Percentiles rank a stretch among this genome's conserved stretches.
Conservation (phyloP, 2,329 filamentous ascomycete species). For the Rutstroemia sp. region DNA sequence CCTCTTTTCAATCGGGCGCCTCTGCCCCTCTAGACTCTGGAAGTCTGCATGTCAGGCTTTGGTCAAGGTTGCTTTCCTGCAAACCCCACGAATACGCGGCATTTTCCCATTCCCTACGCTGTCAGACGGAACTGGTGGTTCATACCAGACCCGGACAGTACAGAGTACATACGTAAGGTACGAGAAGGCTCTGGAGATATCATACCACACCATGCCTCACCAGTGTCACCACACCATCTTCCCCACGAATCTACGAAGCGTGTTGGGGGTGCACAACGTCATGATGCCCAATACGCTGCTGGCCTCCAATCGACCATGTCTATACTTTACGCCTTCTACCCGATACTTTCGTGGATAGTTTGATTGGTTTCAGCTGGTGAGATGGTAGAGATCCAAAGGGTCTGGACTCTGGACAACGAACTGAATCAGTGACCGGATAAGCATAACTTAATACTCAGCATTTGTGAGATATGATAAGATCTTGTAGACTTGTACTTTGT, state of each 20-base stretch:
- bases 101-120: neutral
- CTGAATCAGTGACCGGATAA: neutral
- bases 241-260: no score
- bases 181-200: neutral
- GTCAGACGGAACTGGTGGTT: neutral
- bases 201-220: neutral
- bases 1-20: constrained; percentile 3
- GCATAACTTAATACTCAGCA: neutral
- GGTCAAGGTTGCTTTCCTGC: neutral
- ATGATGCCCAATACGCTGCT: constrained; percentile 5
- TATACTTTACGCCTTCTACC: neutral
- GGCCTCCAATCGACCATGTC: neutral
- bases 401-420: neutral
- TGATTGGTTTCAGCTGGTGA: neutral
- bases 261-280: neutral
- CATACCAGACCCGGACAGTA: neutral
- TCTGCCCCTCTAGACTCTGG: neutral
- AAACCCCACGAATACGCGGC: constrained; percentile 7
- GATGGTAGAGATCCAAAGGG: neutral
- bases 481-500: constrained; percentile 10
- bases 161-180: constrained; percentile 1
- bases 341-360: neutral
- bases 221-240: neutral
- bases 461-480: constrained; percentile 1
- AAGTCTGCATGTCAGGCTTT: constrained; percentile 5